A percentile compares a stretch with the other conserved stretches of the same genome.
phyloP scores from a whole-genome alignment of 192 early-diverging fungal genomes.

The Entomortierella parvispora region DNA sequence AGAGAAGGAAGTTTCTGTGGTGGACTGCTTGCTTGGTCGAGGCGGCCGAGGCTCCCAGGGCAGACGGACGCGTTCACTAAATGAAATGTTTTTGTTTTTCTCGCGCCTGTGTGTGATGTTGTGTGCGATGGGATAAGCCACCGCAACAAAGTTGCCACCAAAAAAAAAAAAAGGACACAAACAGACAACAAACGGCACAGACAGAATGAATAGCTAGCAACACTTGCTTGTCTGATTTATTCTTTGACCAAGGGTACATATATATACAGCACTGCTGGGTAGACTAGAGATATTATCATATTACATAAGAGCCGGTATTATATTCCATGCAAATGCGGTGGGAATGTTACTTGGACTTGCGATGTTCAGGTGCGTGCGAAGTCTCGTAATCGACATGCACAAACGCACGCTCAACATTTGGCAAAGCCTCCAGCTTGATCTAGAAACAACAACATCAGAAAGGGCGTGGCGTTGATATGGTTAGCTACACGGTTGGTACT shows the following conservation, averaged over 20 bases:
- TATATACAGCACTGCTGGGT: too few species aligned
- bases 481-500: not conserved
- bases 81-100: not conserved
- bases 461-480: not conserved
- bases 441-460: not conserved
- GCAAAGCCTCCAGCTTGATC: constrained; percentile 85
- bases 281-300: too few species aligned
- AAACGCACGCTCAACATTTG: constrained; percentile 91
- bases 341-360: constrained; percentile 55
- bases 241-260: too few species aligned
- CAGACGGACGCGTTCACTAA: too few species aligned
- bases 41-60: too few species aligned
- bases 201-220: too few species aligned
- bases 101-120: not conserved
- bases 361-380: constrained; percentile 83
- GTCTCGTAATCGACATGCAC: constrained; percentile 96
- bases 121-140: not conserved
- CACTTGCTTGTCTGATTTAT: too few species aligned
- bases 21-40: too few species aligned
- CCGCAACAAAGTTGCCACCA: not conserved
- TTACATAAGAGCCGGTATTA: too few species aligned
- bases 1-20: too few species aligned
- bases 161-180: not conserved
- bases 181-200: too few species aligned
- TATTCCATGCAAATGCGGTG: too few species aligned